Base-by-base conservation (phyloP, 176 grass and related monocot genomes). In the Musa troglodytarum region DNA sequence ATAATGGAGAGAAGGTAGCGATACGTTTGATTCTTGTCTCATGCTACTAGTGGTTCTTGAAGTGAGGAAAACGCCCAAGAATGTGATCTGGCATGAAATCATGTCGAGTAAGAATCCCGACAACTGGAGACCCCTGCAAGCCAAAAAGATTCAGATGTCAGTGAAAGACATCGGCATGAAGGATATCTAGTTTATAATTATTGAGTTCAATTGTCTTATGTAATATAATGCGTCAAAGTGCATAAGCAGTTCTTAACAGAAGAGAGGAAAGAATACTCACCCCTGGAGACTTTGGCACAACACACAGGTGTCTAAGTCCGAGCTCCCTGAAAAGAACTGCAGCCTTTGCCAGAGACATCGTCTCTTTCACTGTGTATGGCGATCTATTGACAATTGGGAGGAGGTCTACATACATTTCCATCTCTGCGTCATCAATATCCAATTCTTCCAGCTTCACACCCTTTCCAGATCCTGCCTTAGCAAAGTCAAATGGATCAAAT, bases 1-100 rank as follows among this genome's bases (percentile, higher is more conserved):
- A 43, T 43, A 43, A 43, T 5, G 34, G 34, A 43, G 34, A 43
- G 34, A 43, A 43, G 34, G 34, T 43, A 43, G 16, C 17, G 24
- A 54, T 73, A 43, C 34, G 34, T 43, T 43, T 43, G 34, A 43
- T 43, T 43, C 4, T 20, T 43, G 19, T n/a, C 57, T 61, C 17
- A 8, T 61, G 57, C 57, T 61, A 21, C 57, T 8, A 19, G 15
- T 43, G 77, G 19, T 57, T 65, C 2, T 58, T 70, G 24, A 56
- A 1, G 69, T 70, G 65, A 57, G 81, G 78, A 23, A 80, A 86
- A 23, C 88, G 62, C 19, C 72, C 75, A 15, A 79, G 83, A 68
- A 86, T 92, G 78, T 88, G 82, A 54, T 88, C 71, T 49, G 78
- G 83, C 83, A 86, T 92, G 86, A 92, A 88, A 79, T 92, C 86